Evolutionary conservation across 768 basidiomycete species (phyloP), one percentile per base, ranked within the genome.

Genomic region (Lactarius akahatsu): DNA sequence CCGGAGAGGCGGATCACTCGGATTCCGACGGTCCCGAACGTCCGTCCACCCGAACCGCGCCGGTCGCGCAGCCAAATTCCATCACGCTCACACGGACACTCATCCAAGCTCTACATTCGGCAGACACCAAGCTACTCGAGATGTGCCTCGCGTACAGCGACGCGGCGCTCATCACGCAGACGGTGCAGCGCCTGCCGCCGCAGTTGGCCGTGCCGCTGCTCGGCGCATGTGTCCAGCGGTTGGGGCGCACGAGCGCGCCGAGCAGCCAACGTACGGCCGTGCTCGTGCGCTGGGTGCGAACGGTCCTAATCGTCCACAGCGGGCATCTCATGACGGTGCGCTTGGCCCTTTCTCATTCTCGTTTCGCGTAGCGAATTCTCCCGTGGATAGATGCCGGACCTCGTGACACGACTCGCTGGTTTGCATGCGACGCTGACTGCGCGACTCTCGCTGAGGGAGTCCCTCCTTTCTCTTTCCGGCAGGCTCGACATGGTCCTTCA

Each of bases 101-200:
- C 58, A 92, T 96, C 65, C 97, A 99, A 78, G 96, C 97, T 0
- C 78, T 99, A 32, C 97, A 99, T 75, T 98, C 97, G 1, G 89
- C 91, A 23, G 97, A 99, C 79, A 85, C 91, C 2, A 85, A 86
- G 11, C 80, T 98, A 43, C 79, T 98, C 66, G 93, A 97, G 74
- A 89, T 89, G 30, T 96, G 95, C 77, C 78, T 96, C 36, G 80
- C 86, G 1, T 92, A 98, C 76, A 90, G 93, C 20, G 89, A 96
- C 72, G 80, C 83, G n/a, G 76, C 79, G 2, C 80, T 99, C 57
- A 90, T 99, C 66, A 84, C 87, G 56, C 92, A 94, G 73, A 97
- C 96, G 1, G 88, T 99, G 50, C 84, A 86, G 63, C 83, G 91
- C 61, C 78, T 99, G 26, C 97, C 95, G 16, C 87, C 93, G 30